Percentiles rank a stretch among this genome's conserved stretches.
Evolutionary conservation across 306 rosid genomes (phyloP).

Genomic region (Fragaria ananassa): DNA sequence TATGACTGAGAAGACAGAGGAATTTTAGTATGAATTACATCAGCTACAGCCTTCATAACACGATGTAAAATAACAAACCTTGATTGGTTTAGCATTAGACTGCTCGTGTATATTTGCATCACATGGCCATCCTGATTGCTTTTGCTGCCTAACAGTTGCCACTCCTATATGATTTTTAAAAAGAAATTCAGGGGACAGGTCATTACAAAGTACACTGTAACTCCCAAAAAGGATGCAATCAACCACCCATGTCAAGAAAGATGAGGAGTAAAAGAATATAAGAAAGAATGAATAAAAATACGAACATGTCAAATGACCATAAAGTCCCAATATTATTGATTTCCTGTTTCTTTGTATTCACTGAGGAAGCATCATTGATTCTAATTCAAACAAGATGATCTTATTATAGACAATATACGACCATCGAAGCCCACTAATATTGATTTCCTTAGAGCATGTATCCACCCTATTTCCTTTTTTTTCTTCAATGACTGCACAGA

Average conservation of each 20-base stretch:
- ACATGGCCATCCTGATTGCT: conserved; percentile 43
- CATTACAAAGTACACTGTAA: neutral
- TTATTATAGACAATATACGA: neutral
- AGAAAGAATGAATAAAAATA: neutral
- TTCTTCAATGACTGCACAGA: neutral
- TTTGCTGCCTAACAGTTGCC: conserved; percentile 35
- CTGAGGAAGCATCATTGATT: neutral
- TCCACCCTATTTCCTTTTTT: neutral
- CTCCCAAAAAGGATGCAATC: neutral
- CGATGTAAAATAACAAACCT: conserved; percentile 37
- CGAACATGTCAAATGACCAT: neutral
- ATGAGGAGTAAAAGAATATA: neutral
- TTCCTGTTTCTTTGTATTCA: neutral
- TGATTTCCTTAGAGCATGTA: neutral
- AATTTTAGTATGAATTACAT: neutral
- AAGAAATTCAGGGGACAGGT: neutral
- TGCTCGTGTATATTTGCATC: conserved; percentile 49
- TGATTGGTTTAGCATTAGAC: conserved; percentile 26
- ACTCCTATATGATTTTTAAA: conserved; percentile 22
- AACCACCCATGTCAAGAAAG: neutral
- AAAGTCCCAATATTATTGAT: neutral
- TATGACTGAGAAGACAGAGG: neutral
- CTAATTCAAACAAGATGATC: neutral
- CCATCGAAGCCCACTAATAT: neutral
- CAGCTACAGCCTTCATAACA: conserved; percentile 1